These are phyloP conservation scores for Pseudogymnoascus sp. DNA, from an alignment of 2,329 filamentous ascomycete species.

Conservation along the genomic window DNA sequence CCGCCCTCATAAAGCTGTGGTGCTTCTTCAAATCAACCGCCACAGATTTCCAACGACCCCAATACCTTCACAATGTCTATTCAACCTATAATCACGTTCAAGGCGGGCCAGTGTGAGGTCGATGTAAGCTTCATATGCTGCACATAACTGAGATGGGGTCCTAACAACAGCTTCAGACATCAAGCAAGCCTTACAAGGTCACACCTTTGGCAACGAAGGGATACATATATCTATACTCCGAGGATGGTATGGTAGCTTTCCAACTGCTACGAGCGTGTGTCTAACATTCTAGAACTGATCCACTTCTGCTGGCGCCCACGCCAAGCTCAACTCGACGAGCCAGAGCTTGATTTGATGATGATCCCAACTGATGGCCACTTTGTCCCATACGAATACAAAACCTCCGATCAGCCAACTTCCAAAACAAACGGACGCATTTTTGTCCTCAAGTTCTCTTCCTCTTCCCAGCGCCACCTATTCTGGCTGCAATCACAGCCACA, in stretches of 20 bases:
- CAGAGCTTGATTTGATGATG: conserved; percentile 87
- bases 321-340: conserved; percentile 57
- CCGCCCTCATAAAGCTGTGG: conserved; percentile 7
- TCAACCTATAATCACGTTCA: conserved; percentile 85
- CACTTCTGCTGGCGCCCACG: conserved; percentile 97
- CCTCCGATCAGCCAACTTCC: conserved; percentile 46
- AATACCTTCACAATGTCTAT: conserved; percentile 59
- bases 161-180: conserved; percentile 33
- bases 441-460: conserved; percentile 86
- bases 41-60: conserved; percentile 10
- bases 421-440: conserved; percentile 86
- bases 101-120: conserved; percentile 81
- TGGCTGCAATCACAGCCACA: conserved; percentile 93
- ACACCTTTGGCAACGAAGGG: conserved; percentile 65
- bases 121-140: conserved; percentile 51
- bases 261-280: background rate
- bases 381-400: conserved; percentile 69
- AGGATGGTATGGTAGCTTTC: conserved; percentile 59
- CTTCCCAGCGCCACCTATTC: conserved; percentile 84
- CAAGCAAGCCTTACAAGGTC: conserved; percentile 59
- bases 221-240: conserved; percentile 85
- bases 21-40: conserved; percentile 14
- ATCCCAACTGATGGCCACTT: conserved; percentile 85
- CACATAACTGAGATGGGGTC: background rate
- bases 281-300: conserved; percentile 57